Base-by-base conservation (phyloP, 495 filamentous ascomycete genomes). In the Copromyces sp. region DNA sequence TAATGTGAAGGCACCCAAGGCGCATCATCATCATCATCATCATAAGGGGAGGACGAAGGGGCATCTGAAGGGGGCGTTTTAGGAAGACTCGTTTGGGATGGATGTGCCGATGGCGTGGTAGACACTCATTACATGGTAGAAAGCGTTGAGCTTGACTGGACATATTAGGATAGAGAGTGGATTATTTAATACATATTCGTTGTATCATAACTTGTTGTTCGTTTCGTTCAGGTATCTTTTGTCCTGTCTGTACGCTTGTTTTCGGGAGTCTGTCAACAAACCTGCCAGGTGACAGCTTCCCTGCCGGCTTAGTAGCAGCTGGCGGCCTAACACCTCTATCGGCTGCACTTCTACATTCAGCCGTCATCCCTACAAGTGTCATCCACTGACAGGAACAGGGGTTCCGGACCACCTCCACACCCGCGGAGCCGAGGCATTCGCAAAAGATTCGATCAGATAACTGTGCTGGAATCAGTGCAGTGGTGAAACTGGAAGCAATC, bases 1-100 rank as follows among this genome's bases (percentile, higher is more conserved):
- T 9, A 71, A 69, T 20, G 77, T 74, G 65, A 75, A 74, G 59
- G 68, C 39, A 42, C 73, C 74, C 11, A 71, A 40, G 70, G 29
- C 29, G 12, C 24, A 44, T 17, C 39, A 40, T 9, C 8, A 12
- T 40, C 39, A 8, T 40, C 8, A 40, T 40, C 39, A 40, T 40
- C 41, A 65, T 35, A 65, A 65, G 29, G 53, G 53, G 29, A 65
- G 53, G 53, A 17, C 24, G 7, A 65, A 65, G 53, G 53, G 53
- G 53, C 53, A 65, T 65, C 8, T 65, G 14, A 65, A 65, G 53
- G 53, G 53, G 6, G 53, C 8, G 29, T 65, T 65, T 37, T 65
- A 65, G 53, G 53, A 65, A 65, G 53, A 65, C 14, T 65, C 7
- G 29, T 65, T 65, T 11, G 53, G 29, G 24, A 12, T 65, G 53